A percentile compares a stretch with the other conserved stretches of the same genome.
Conservation (phyloP, 352 stramenopile species). For the Globisporangium spiculum region DNA sequence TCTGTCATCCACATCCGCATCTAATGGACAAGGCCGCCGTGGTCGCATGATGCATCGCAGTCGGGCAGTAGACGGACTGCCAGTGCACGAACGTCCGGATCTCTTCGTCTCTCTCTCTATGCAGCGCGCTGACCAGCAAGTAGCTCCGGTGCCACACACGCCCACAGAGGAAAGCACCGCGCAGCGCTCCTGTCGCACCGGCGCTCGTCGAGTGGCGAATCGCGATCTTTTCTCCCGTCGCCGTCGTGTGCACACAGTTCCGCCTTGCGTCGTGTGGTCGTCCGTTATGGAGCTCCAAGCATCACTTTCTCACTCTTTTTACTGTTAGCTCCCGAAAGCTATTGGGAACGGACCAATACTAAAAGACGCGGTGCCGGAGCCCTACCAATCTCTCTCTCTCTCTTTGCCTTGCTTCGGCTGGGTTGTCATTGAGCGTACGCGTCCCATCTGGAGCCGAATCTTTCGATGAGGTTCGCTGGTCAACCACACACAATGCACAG, state of each 20-base stretch:
- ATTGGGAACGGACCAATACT: too few species aligned
- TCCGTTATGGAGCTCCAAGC: slow-evolving; percentile 5
- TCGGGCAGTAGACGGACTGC: background rate
- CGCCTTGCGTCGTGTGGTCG: background rate
- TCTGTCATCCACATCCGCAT: background rate
- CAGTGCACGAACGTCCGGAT: background rate
- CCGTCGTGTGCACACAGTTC: background rate
- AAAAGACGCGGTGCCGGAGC: too few species aligned
- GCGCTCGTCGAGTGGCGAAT: background rate
- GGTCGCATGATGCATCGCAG: background rate
- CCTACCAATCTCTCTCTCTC: too few species aligned
- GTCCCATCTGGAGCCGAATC: too few species aligned
- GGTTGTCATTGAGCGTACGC: too few species aligned
- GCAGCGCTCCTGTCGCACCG: background rate
- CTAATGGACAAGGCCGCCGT: background rate
- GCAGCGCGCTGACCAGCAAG: background rate
- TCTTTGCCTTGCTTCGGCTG: too few species aligned
- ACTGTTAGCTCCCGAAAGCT: too few species aligned
- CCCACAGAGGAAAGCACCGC: background rate
- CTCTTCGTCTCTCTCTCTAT: background rate
- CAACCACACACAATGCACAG: too few species aligned
- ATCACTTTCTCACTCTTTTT: background rate
- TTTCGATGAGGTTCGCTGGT: too few species aligned
- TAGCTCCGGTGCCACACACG: background rate
- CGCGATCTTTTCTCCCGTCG: background rate